Base-by-base conservation (phyloP, 73 alveolate species). In the Breviolum minutum region DNA sequence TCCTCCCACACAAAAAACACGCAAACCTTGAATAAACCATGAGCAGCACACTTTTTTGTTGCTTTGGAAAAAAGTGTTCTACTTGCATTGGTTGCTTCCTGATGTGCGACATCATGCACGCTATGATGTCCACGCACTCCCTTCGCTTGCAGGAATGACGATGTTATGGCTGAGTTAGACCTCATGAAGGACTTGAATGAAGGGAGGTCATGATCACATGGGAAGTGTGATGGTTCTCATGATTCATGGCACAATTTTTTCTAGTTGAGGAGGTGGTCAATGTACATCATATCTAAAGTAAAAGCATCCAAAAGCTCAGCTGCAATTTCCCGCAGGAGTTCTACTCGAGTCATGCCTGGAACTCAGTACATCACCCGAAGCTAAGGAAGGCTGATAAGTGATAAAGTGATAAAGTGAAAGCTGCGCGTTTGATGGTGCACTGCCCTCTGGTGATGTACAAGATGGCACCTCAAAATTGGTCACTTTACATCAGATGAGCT, bases 181-280 rank as follows among this genome's bases (percentile, higher is more conserved):
- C 80, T 91, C 77, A 91, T 91, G 97, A 91, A 91, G 97, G 97
- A 40, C 54, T 40, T 40, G 54, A 40, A 40, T 40, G 54, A 40
- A 40, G 54, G 54, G 54, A 40, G 54, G 54, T 40, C 54, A 40
- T 40, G 54, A 40, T 40, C 54, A 40, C 54, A 40, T 40, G 54
- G 54, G 54, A 40, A 40, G 54, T 40, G 54, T 40, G 54, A 40
- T 40, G 54, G 54, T 40, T 40, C 54, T 40, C 54, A 40, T 40
- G 54, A 3, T 40, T 40, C 54, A 40, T 40, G 54, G 54, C 3
- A 40, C 54, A 40, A 40, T 0, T 40, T 40, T 40, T 0, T 40
- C n/a, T 40, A 40, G 54, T 40, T 40, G 54, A 40, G 54, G 0
- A 40, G 54, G 54, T 40, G 54, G 54, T 0, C 3, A 40, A 40